Conservation (phyloP, 768 basidiomycete genomes). For the Lentinula lateritia region DNA sequence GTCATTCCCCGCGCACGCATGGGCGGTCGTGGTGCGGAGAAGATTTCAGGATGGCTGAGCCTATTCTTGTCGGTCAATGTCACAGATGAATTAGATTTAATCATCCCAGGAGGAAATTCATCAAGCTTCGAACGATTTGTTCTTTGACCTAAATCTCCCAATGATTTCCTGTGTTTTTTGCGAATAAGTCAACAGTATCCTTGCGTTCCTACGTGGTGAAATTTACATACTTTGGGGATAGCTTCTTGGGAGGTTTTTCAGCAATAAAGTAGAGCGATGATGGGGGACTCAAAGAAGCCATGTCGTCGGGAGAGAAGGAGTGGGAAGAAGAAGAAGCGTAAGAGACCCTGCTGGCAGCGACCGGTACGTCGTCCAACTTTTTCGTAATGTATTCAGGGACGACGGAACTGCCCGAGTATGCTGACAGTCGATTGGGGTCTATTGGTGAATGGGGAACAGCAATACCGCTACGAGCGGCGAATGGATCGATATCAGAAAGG, state of each 20-base stretch:
- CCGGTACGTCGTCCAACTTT: constrained; percentile 23
- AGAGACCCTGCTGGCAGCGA: constrained; percentile 38
- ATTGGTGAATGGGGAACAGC: constrained; percentile 33
- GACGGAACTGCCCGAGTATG: constrained; percentile 44
- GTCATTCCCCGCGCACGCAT: constrained; percentile 47
- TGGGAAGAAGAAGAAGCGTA: constrained; percentile 56
- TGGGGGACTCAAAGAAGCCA: constrained; percentile 1
- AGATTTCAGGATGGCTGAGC: constrained; percentile 26
- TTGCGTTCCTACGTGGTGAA: not conserved
- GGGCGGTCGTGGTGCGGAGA: constrained; percentile 28
- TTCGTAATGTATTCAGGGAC: constrained; percentile 37
- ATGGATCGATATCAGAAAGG: constrained; percentile 60
- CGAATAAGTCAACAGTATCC: not conserved
- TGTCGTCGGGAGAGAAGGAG: constrained; percentile 21
- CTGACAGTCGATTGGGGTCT: constrained; percentile 46
- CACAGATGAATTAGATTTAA: constrained; percentile 24
- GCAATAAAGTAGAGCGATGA: not conserved
- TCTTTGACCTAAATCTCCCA: constrained; percentile 13
- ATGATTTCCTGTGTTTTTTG: constrained; percentile 9
- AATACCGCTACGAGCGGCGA: constrained; percentile 42
- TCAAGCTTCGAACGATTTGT: constrained; percentile 10
- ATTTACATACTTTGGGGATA: constrained; percentile 13
- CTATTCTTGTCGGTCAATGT: constrained; percentile 27
- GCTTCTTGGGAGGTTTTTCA: not conserved
- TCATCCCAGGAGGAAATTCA: constrained; percentile 13